Conservation (phyloP, 2,329 filamentous ascomycete species). For the Orbilia blumenaviensis region DNA sequence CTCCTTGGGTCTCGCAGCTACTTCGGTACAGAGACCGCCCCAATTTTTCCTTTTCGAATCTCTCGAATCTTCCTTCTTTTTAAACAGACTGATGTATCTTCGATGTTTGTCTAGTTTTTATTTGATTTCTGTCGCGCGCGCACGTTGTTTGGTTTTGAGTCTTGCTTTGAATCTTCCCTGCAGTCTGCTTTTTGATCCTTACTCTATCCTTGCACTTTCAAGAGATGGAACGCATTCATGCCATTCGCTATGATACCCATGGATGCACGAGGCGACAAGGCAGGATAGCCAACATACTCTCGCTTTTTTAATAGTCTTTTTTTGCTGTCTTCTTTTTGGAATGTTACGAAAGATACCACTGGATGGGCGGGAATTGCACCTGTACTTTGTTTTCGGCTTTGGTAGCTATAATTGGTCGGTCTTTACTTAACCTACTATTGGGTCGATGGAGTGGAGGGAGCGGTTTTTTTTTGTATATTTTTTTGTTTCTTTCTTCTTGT, state of each 20-base stretch:
- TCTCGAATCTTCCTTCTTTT: neutral
- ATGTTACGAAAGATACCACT: constrained; percentile 37
- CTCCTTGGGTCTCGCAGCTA: constrained; percentile 55
- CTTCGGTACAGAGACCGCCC: constrained; percentile 53
- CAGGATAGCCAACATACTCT: neutral
- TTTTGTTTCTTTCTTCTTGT: too few relatives aligned
- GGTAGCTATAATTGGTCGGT: neutral
- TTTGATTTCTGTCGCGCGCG: neutral
- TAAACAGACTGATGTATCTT: constrained; percentile 43
- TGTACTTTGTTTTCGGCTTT: neutral
- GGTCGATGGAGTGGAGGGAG: neutral
- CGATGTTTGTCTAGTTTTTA: neutral
- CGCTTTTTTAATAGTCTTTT: constrained; percentile 14
- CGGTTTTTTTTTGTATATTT: neutral
- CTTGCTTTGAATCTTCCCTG: too few relatives aligned
- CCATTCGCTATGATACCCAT: constrained; percentile 58
- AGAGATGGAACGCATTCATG: constrained; percentile 59
- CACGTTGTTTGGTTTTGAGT: neutral
- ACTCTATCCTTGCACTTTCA: neutral
- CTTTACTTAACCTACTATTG: neutral
- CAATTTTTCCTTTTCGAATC: neutral
- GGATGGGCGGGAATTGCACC: constrained; percentile 28
- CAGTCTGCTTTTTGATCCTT: neutral
- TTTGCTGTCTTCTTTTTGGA: neutral
- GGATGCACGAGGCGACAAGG: constrained; percentile 24